These are phyloP conservation scores for Fonsecaea monophora DNA, from an alignment of 2,329 filamentous ascomycete species.

Conservation along the genomic window DNA sequence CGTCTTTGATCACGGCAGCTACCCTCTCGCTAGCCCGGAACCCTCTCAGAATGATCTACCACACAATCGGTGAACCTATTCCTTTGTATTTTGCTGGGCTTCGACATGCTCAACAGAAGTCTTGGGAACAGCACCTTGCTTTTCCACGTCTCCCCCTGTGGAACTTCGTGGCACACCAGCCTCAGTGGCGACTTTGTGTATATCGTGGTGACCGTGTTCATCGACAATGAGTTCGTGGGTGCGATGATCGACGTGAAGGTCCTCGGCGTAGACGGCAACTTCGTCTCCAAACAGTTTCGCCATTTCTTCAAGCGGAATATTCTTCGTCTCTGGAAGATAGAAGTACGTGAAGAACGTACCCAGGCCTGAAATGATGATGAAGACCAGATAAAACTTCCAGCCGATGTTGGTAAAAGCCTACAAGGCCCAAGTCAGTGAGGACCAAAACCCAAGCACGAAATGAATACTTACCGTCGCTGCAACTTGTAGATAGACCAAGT, in stretches of 20 bases:
- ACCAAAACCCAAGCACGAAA: background rate
- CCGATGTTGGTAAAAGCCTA: conserved; percentile 44
- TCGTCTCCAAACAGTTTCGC: conserved; percentile 45
- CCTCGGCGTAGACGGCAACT: conserved; percentile 25
- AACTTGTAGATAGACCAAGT: conserved; percentile 29
- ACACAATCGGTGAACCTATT: background rate
- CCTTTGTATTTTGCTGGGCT: background rate
- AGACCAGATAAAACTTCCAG: conserved; percentile 45
- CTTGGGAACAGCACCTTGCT: background rate
- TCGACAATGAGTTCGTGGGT: conserved; percentile 29
- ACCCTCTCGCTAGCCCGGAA: background rate
- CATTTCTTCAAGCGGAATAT: conserved; percentile 46
- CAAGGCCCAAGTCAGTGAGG: background rate
- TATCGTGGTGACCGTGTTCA: conserved; percentile 12
- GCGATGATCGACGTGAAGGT: conserved; percentile 27
- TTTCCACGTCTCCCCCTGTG: conserved; percentile 12
- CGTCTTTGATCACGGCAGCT: background rate
- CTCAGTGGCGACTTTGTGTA: conserved; percentile 20
- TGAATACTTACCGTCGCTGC: conserved; percentile 19
- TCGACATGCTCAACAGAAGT: conserved; percentile 15
- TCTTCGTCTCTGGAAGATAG: conserved; percentile 43
- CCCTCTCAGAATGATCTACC: background rate
- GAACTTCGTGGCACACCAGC: conserved; percentile 8
- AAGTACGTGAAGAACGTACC: conserved; percentile 20
- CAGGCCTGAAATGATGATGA: conserved; percentile 27